Conservation (phyloP, 2,329 filamentous ascomycete species). For the Claviceps citrina region DNA sequence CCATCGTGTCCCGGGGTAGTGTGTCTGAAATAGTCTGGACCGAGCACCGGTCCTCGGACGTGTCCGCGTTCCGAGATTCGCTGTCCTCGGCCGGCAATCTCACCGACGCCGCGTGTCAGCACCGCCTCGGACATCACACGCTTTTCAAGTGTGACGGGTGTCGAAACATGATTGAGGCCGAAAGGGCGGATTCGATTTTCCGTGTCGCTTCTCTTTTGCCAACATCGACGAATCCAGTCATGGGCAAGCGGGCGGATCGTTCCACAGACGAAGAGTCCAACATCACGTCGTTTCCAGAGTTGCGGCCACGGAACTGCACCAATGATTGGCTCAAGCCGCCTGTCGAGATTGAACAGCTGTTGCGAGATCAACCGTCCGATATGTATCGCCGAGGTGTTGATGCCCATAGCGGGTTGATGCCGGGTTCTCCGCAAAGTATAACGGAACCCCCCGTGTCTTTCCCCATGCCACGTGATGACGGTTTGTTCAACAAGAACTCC, state of each 20-base stretch:
- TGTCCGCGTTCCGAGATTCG: background rate
- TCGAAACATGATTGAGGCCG: background rate
- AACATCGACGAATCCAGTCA: background rate
- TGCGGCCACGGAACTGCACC: conserved; percentile 18
- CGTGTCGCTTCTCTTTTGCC: conserved; percentile 2
- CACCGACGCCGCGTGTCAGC: background rate
- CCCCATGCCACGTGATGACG: conserved; percentile 6
- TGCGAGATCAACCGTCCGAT: conserved; percentile 4
- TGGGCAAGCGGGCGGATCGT: conserved; percentile 1
- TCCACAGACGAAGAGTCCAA: conserved; percentile 10
- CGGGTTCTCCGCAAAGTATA: conserved; percentile 3
- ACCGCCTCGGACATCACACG: background rate
- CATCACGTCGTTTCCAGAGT: conserved; percentile 21
- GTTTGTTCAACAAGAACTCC: conserved; percentile 12
- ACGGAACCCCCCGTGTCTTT: conserved; percentile 7
- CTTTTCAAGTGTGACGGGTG: background rate
- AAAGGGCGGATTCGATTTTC: background rate
- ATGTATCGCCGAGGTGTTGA: conserved; percentile 18
- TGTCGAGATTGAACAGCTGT: conserved; percentile 8
- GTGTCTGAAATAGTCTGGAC: conserved; percentile 18
- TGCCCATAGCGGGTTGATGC: conserved; percentile 12
- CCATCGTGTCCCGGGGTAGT: conserved; percentile 16
- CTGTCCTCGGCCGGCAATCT: background rate
- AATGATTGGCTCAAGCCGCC: conserved; percentile 18
- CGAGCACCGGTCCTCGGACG: conserved; percentile 4